Conservation (phyloP, 2,329 filamentous ascomycete genomes). For the Pyricularia sp. region DNA sequence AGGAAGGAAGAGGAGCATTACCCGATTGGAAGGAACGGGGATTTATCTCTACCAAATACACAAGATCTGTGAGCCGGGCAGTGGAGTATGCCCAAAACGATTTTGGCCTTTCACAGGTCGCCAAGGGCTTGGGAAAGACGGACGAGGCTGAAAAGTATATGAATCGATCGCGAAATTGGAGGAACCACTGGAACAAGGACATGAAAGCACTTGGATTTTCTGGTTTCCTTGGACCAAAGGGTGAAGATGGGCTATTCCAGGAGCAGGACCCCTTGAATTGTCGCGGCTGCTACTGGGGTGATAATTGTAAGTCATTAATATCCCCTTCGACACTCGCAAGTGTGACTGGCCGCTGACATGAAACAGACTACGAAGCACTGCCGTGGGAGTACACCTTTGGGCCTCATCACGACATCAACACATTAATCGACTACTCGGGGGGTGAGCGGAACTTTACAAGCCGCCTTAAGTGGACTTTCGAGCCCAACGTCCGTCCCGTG, state of each 20-base stretch:
- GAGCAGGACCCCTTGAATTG: constrained; percentile 44
- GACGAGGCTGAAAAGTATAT: constrained; percentile 46
- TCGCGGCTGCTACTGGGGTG: constrained; percentile 53
- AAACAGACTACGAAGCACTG: constrained; percentile 40
- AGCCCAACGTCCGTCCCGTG: constrained; percentile 27
- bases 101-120: constrained; percentile 51
- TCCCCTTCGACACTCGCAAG: constrained; percentile 4
- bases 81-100: constrained; percentile 55
- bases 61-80: constrained; percentile 48
- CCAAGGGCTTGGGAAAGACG: constrained; percentile 34
- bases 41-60: constrained; percentile 51
- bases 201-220: constrained; percentile 44
- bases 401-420: constrained; percentile 50
- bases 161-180: constrained; percentile 52
- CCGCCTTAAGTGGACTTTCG: constrained; percentile 49
- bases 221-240: constrained; percentile 54
- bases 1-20: constrained; percentile 55
- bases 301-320: constrained; percentile 14
- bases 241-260: constrained; percentile 29
- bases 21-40: constrained; percentile 54
- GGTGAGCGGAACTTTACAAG: constrained; percentile 39
- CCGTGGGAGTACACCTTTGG: constrained; percentile 57
- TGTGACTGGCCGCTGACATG: neutral
- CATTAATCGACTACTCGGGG: constrained; percentile 40
- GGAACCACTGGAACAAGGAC: constrained; percentile 55